phyloP scores from a whole-genome alignment of 352 stramenopile species.

The Globisporangium orthogonon region DNA sequence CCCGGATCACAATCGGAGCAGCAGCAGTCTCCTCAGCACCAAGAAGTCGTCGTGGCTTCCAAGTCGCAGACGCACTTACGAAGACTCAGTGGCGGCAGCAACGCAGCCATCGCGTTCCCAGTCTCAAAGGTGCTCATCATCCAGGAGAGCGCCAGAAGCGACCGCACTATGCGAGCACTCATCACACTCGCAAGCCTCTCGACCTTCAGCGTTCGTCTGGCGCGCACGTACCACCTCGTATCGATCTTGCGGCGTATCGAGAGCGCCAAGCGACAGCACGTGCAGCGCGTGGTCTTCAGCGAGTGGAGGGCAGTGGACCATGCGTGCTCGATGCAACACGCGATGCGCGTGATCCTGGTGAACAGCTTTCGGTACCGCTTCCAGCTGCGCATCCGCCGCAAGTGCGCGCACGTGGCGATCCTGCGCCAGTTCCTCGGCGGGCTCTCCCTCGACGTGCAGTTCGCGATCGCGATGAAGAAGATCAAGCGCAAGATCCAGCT shows the following conservation, averaged over 20 bases:
- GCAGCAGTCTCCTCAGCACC: not conserved
- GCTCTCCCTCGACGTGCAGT: slow-evolving; percentile 52
- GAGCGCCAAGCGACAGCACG: slow-evolving; percentile 19
- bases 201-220: slow-evolving; percentile 32
- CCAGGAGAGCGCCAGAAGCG: not conserved
- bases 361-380: slow-evolving; percentile 37
- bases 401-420: slow-evolving; percentile 22
- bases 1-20: not conserved
- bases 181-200: slow-evolving; percentile 30
- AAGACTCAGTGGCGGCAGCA: not conserved
- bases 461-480: slow-evolving; percentile 54
- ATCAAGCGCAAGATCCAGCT: slow-evolving; percentile 41
- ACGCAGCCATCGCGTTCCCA: too few relatives aligned
- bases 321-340: slow-evolving; percentile 17
- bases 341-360: slow-evolving; percentile 22
- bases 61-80: not conserved
- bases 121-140: not conserved
- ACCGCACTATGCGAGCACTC: slow-evolving; percentile 24
- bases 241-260: slow-evolving; percentile 18
- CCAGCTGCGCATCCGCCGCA: slow-evolving; percentile 29
- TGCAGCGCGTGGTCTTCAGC: slow-evolving; percentile 25
- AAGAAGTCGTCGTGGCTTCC: not conserved
- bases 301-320: slow-evolving; percentile 33
- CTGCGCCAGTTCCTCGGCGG: slow-evolving; percentile 39
- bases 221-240: slow-evolving; percentile 18